Evolutionary conservation across 176 grass and related monocot genomes (phyloP).

Genomic region (Leersia perrieri): DNA sequence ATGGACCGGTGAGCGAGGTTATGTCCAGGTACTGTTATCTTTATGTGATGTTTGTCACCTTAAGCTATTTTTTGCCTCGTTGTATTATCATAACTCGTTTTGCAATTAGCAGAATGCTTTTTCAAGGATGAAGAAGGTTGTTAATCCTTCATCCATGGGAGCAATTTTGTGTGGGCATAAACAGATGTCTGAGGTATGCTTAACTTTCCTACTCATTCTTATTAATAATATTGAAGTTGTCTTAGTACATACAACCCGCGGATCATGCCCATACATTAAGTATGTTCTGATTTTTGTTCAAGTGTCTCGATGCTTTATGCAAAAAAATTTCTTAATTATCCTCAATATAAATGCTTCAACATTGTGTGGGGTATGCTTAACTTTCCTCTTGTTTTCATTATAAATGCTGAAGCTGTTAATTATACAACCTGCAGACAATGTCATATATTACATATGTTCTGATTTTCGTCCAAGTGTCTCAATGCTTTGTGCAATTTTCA

Average conservation of each 20-base stretch:
- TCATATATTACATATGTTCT: neutral
- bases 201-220: neutral
- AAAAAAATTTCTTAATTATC: neutral
- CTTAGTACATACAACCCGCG: neutral
- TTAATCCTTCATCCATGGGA: conserved; percentile 58
- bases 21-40: conserved; percentile 62
- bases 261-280: neutral
- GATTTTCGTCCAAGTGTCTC: neutral
- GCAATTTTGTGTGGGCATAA: conserved; percentile 91
- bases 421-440: neutral
- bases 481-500: neutral
- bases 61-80: neutral
- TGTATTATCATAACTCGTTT: conserved; percentile 7
- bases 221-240: neutral
- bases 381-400: neutral
- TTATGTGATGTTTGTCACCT: neutral
- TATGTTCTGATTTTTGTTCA: neutral
- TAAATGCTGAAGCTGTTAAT: neutral
- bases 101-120: conserved; percentile 65
- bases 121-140: conserved; percentile 54
- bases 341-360: neutral
- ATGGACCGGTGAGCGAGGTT: conserved; percentile 77
- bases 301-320: too few relatives aligned
- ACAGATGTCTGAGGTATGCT: conserved; percentile 75
- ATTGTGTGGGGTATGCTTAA: conserved; percentile 62